Base-by-base conservation (phyloP, 208 protist genomes). In the Trypanosoma melophagium region DNA sequence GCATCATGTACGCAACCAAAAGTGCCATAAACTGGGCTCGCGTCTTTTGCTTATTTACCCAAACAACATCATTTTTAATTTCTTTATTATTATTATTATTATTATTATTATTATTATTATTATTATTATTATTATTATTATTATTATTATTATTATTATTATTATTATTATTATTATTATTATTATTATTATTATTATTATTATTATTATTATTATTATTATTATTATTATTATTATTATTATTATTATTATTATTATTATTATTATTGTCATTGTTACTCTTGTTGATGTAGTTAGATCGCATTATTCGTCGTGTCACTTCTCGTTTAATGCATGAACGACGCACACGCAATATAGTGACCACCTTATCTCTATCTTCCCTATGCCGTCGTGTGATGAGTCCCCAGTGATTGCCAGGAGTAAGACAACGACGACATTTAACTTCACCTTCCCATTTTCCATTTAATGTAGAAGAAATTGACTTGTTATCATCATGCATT, bases 11-110 rank as follows among this genome's bases (percentile, higher is more conserved):
- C 10, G 61, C 60, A 12, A 75, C 40, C 5, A 75, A 12, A 0
- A 75, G 56, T 25, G 69, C 54, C 62, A 75, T 64, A 47, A 69
- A 66, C 49, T 69, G 69, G 24, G 69, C 69, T 22, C 69, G 69
- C 35, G 56, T 60, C 41, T 75, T 75, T 8, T 63, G 61, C 22
- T 60, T 61, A 47, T 65, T 75, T 5, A 75, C 40, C 60, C 69
- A 75, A 25, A 60, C 45, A 9, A 75, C 62, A 28, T 65, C 56
- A 38, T 75, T 75, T 16, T n/a, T n/a, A n/a, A n/a, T n/a, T n/a
- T n/a, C n/a, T n/a, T n/a, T n/a, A n/a, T n/a, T n/a, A n/a, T n/a
- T n/a, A n/a, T n/a, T n/a, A n/a, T n/a, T n/a, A n/a, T n/a, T n/a
- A n/a, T n/a, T n/a, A n/a, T n/a, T n/a, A n/a, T n/a, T n/a, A n/a